Percentiles rank a stretch among this genome's conserved stretches.
Conservation (phyloP, 768 basidiomycete genomes). For the Astraeus odoratus region DNA sequence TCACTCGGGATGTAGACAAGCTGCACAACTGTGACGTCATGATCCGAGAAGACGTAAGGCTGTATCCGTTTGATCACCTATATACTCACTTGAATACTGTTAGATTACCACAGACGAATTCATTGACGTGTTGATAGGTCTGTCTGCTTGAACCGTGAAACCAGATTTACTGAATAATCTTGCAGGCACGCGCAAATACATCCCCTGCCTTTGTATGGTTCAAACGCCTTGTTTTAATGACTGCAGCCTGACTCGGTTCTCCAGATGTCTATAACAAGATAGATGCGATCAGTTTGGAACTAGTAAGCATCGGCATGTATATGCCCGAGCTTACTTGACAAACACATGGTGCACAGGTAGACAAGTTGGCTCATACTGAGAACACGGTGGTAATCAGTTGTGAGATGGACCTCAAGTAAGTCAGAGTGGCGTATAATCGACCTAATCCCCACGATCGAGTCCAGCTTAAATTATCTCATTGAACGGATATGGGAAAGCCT, state of each 20-base stretch:
- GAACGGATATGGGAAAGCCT: slow-evolving; percentile 77
- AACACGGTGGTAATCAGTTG: slow-evolving; percentile 94
- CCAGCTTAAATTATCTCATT: slow-evolving; percentile 64
- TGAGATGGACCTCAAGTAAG: slow-evolving; percentile 87
- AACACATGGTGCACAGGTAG: slow-evolving; percentile 38
- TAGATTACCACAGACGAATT: slow-evolving; percentile 96
- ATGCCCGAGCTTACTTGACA: not conserved
- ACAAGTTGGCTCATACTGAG: slow-evolving; percentile 75
- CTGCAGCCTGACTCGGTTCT: slow-evolving; percentile 5
- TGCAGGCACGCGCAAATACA: slow-evolving; percentile 88
- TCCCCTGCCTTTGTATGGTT: slow-evolving; percentile 80
- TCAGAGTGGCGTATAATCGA: not conserved
- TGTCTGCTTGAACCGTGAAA: slow-evolving; percentile 4
- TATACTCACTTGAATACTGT: slow-evolving; percentile 4
- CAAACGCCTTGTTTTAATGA: not conserved
- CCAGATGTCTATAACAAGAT: slow-evolving; percentile 96
- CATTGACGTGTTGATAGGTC: slow-evolving; percentile 95
- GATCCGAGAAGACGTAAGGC: slow-evolving; percentile 93
- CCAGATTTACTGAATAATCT: slow-evolving; percentile 2
- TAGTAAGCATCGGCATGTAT: slow-evolving; percentile 19
- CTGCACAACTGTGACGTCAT: slow-evolving; percentile 94
- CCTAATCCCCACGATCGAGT: slow-evolving; percentile 1
- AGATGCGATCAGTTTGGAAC: slow-evolving; percentile 79
- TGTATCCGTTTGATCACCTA: slow-evolving; percentile 2
- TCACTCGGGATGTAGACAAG: slow-evolving; percentile 49